A percentile compares a stretch with the other conserved stretches of the same genome.
These are phyloP conservation scores for Ganoderma boninense DNA, from an alignment of 1,284 basidiomycete genomes.

Conservation along the genomic window DNA sequence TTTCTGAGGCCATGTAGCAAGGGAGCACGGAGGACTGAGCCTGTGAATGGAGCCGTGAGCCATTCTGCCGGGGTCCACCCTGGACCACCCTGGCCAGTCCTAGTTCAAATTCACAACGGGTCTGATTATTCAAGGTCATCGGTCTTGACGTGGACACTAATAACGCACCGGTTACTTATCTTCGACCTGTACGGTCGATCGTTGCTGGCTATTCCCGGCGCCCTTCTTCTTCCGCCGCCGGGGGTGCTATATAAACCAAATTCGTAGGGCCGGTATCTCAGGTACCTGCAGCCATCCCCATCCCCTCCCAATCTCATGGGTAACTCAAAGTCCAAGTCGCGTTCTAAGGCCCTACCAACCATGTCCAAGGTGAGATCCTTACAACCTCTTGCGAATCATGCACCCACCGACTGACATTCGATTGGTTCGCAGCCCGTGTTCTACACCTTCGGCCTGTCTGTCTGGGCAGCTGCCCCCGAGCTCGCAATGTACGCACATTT, in stretches of 20 bases:
- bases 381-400: not conserved
- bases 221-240: not conserved
- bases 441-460: slow-evolving; percentile 54
- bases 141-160: not conserved
- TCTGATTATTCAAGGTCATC: not conserved
- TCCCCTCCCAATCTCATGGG: too few species aligned
- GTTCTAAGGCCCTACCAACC: not conserved
- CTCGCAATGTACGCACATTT: slow-evolving; percentile 55
- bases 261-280: not conserved
- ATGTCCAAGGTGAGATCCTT: slow-evolving; percentile 5
- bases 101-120: not conserved
- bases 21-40: not conserved
- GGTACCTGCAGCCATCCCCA: not conserved
- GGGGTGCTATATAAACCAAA: not conserved
- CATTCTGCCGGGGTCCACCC: not conserved
- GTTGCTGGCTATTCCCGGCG: not conserved
- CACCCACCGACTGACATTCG: not conserved
- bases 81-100: too few species aligned
- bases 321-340: not conserved
- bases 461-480: slow-evolving; percentile 59
- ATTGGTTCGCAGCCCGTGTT: slow-evolving; percentile 44
- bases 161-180: too few species aligned
- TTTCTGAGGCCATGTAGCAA: not conserved
- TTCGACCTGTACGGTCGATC: not conserved
- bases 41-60: not conserved